Base-by-base conservation (phyloP, 2,329 filamentous ascomycete genomes). In the Cercospora sp. region DNA sequence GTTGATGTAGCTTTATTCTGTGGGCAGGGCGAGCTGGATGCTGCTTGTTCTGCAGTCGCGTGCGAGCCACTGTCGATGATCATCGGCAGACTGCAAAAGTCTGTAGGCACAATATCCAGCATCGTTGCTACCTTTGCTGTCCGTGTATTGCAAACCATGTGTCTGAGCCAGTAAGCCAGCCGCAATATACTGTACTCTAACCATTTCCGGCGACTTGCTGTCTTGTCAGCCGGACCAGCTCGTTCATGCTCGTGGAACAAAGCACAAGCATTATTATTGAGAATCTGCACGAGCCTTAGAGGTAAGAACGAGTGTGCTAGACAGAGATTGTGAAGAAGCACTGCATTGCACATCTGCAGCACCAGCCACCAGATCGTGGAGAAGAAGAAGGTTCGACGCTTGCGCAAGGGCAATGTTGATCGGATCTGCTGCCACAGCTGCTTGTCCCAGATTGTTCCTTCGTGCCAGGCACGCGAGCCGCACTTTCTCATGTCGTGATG, bases 71-170 rank as follows among this genome's bases (percentile, higher is more conserved):
- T 69, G 26, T 61, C 67, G 58, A 77, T 66, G 49, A 76, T 71
- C 61, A 76, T 72, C 10, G 74, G 73, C 13, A 76, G 71, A 59
- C 61, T 63, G 45, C 61, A 63, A n/a, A 63, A 34, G 12, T 63
- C 61, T 21, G 61, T 63, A 53, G 61, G 43, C 43, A 63, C 24
- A 32, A 30, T 37, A 53, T 63, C 61, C 13, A 63, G 45, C 43
- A 63, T 51, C 61, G 40, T 51, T 30, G 30, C 49, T 30, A 40
- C 32, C 32, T 24, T 32, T 40, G 24, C 61, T 37, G 34, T 57
- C 57, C 45, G 32, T 51, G 26, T 43, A 12, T 24, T 49, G 24
- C 21, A 58, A 16, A 18, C 16, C 5, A 30, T 21, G 16, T 12
- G 62, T 34, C 55, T 8, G 30, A n/a, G 49, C 49, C 24, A 55